Base-by-base conservation (phyloP, 345 rosid species). In the Gossypium turneri region DNA sequence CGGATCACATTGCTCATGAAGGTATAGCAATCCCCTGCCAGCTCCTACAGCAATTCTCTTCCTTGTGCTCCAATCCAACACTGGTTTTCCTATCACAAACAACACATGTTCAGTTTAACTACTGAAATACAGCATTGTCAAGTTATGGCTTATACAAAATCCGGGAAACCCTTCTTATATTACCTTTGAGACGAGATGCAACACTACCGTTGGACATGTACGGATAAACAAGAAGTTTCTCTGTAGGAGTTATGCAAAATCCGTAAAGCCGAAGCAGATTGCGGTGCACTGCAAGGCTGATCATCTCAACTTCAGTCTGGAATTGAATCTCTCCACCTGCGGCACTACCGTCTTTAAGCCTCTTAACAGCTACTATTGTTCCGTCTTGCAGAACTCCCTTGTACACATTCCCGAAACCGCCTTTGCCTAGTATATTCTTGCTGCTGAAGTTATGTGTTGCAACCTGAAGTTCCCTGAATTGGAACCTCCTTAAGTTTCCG, bases 161-260 rank as follows among this genome's bases (percentile, higher is more conserved):
- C 63, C 12, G 7, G 25, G 51, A 20, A 22, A 47, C 25, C 22
- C 51, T 10, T 41, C 22, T 27, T 66, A 19, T 50, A 20, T 62
- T 82, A 92, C 97, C 98, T 86, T 92, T 92, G 75, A 95, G 93
- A 76, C 98, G 97, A 50, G 91, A 91, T 43, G 98, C 98, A 7
- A 94, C 98, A 34, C 98, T 94, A 79, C 98, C 97, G 67, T 94
- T 94, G 34, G 97, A 91, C 98, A 94, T 94, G 83, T 85, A 91
- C 2, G 99, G 98, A 59, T 95, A 95, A 70, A 95, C 94, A 34
- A 95, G 91, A 70, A 95, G 92, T 87, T 90, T 90, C 79, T 95
- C 99, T 9, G 92, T 74, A 4, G 92, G 81, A 8, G 99, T 88
- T 78, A 95, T 87, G 69, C 94, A 91, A 73, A 92, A 92, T 17